Evolutionary conservation across 305 asterid species (phyloP), one percentile per base, ranked within the genome.

Genomic region (Nicotiana rustica): DNA sequence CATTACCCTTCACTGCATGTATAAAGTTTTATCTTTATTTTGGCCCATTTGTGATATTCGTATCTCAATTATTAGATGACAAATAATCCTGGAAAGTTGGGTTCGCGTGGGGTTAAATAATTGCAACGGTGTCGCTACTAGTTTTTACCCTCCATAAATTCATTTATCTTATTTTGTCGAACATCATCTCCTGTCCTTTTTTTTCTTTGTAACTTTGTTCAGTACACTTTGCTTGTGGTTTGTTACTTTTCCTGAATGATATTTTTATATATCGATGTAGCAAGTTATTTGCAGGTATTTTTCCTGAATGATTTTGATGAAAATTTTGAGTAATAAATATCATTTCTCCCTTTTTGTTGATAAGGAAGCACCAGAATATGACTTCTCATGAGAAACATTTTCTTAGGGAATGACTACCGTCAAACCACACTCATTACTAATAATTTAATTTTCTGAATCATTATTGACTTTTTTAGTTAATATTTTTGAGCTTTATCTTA

Each of bases 221-320:
- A 15, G 65, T 75, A 29, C 65, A 14, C 31, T 52, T 3, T 29
- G 65, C 19, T 75, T 75, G 21, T 75, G 5, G 21, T 52, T 52
- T 52, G 15, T 18, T n/a, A 13, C 15, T 14, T 52, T 52, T 75
- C 62, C 25, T 15, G 65, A 56, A 52, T 52, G 80, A 52, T 75
- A 29, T 75, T 25, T 52, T 49, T 25, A 49, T 52, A 75, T 76
- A 52, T 76, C 9, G 31, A 76, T 15, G 31, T 76, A 19, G 29
- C 52, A 7, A 65, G 68, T 67, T 17, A 47, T 81, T 21, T 84
- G 86, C 93, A 96, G 99, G 89, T 96, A 96, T 87, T 96, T 96
- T 38, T 38, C 44, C 44, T 38, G 44, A 38, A 38, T 6, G 44
- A 38, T 38, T 38, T 6, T 38, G 44, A 38, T 38, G 44, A 38